These are phyloP conservation scores for Sambucus nigra DNA, from an alignment of 129 eudicot species.

Conservation along the genomic window DNA sequence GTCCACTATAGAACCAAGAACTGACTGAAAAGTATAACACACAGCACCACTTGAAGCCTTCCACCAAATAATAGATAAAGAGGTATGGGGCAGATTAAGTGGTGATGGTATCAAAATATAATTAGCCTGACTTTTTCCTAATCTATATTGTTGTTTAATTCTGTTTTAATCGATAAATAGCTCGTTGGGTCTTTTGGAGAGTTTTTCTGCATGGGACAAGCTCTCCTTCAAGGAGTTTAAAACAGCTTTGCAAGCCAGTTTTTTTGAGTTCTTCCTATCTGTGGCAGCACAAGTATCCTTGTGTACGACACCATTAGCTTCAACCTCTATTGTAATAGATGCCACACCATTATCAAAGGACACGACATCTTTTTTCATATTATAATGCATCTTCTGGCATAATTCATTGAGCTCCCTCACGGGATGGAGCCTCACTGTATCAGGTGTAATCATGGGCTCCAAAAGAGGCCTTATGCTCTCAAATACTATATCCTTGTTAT, in stretches of 20 bases:
- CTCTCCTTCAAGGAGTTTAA: constrained; percentile 42
- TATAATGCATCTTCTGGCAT: constrained; percentile 31
- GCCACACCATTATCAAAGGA: constrained; percentile 26
- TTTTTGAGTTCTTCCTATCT: constrained; percentile 42
- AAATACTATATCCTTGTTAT: constrained; percentile 47
- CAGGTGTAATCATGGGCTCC: constrained; percentile 70
- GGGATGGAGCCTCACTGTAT: constrained; percentile 59
- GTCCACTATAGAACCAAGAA: too few species aligned
- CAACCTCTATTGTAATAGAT: constrained; percentile 38
- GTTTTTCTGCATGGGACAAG: neutral
- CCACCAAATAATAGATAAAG: too few species aligned
- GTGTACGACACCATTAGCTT: constrained; percentile 22
- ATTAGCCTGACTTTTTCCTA: too few species aligned
- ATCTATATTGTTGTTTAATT: too few species aligned
- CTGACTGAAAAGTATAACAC: too few species aligned
- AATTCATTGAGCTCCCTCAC: constrained; percentile 45
- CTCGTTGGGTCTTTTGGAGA: too few species aligned
- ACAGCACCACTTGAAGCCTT: too few species aligned
- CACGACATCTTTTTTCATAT: constrained; percentile 16
- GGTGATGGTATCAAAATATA: too few species aligned
- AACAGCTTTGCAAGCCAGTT: constrained; percentile 46
- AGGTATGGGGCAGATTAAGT: too few species aligned
- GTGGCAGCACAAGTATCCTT: constrained; percentile 23
- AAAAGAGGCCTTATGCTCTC: constrained; percentile 63
- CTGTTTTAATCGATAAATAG: too few species aligned